Conservation (phyloP, 2,329 filamentous ascomycete species). For the Atkinsonella texensis region DNA sequence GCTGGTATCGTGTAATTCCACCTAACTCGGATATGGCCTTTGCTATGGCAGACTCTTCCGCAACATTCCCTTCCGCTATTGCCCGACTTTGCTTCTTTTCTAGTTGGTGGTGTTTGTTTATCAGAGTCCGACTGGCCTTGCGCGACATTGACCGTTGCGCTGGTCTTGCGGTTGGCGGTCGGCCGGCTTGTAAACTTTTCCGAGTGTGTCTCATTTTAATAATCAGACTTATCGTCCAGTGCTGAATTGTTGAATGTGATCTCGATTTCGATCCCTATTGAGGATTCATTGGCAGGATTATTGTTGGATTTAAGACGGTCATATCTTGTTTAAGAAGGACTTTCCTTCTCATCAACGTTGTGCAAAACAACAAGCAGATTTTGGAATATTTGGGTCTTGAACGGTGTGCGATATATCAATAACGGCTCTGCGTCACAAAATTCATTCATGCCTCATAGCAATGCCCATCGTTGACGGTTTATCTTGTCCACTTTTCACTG, state of each 20-base stretch:
- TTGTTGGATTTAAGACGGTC: too few relatives aligned
- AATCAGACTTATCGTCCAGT: background rate
- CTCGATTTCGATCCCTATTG: too few relatives aligned
- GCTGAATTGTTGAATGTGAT: background rate
- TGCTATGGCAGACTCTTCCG: slow-evolving; percentile 32
- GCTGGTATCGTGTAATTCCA: slow-evolving; percentile 51
- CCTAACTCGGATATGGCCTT: slow-evolving; percentile 45
- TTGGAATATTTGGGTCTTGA: too few relatives aligned
- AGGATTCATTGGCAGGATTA: too few relatives aligned
- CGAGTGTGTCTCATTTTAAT: slow-evolving; percentile 27
- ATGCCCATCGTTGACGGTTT: too few relatives aligned
- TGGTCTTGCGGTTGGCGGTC: slow-evolving; percentile 41
- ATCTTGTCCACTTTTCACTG: too few relatives aligned
- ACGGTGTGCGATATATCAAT: too few relatives aligned
- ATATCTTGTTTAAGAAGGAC: too few relatives aligned
- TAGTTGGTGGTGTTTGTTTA: slow-evolving; percentile 53
- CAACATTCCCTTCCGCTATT: slow-evolving; percentile 35
- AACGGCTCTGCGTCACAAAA: too few relatives aligned
- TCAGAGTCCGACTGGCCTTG: slow-evolving; percentile 51
- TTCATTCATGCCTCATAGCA: too few relatives aligned
- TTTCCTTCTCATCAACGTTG: too few relatives aligned
- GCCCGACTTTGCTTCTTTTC: slow-evolving; percentile 51
- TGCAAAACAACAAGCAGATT: too few relatives aligned
- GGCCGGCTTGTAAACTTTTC: slow-evolving; percentile 35
- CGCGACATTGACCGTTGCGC: slow-evolving; percentile 47